Conservation (phyloP, 176 grass and related monocot genomes). For the Dendrocalamus sinicus region DNA sequence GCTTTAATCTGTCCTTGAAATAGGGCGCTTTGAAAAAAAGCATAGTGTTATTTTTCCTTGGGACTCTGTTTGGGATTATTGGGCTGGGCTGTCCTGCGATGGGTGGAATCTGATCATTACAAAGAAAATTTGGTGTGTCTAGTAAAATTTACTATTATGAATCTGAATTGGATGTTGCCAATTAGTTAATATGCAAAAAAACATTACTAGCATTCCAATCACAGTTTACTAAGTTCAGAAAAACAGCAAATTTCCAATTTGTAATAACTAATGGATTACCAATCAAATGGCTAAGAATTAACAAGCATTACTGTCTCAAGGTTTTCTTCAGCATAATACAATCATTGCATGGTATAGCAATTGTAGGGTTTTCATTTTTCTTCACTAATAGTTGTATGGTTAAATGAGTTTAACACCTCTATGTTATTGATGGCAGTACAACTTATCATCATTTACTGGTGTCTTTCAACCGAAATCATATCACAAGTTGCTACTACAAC, state of each 20-base stretch:
- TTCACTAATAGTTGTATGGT: not conserved
- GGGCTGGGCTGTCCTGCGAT: not conserved
- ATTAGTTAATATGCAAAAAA: not conserved
- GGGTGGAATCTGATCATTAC: not conserved
- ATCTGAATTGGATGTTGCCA: not conserved
- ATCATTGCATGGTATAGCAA: not conserved
- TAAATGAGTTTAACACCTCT: not conserved
- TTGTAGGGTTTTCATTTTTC: not conserved
- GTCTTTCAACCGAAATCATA: not conserved
- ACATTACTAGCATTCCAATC: not conserved
- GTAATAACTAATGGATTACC: not conserved
- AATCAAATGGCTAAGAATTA: not conserved
- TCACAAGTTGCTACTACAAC: not conserved
- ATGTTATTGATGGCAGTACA: not conserved
- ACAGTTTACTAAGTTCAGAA: not conserved
- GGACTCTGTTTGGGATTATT: not conserved
- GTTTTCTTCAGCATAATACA: not conserved
- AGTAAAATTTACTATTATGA: not conserved
- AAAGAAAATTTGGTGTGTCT: not conserved
- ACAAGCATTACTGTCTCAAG: not conserved
- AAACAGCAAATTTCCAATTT: not conserved
- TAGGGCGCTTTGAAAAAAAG: not conserved
- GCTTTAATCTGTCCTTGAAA: not conserved
- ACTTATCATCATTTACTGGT: not conserved
- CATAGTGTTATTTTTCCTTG: not conserved